Evolutionary conservation across 306 rosid species (phyloP).

Genomic region (Parietaria judaica): DNA sequence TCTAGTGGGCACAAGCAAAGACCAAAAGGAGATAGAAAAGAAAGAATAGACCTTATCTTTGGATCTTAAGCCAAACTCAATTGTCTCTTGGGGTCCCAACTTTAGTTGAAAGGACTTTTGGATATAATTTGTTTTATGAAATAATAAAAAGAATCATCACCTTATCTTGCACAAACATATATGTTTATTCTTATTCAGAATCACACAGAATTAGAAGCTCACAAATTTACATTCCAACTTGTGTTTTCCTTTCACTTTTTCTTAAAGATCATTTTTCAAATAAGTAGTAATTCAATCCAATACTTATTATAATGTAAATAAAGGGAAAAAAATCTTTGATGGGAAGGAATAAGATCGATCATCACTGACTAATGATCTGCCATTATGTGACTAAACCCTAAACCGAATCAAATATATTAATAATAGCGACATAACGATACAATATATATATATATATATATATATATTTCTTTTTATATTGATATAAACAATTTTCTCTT

Average conservation of each 20-base stretch:
- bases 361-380: no score
- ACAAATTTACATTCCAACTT: neutral
- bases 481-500: no score
- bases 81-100: conserved; percentile 1
- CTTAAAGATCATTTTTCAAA: neutral
- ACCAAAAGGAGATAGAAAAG: neutral
- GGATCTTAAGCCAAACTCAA: conserved; percentile 9
- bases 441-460: no score
- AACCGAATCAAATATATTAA: no score
- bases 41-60: conserved; percentile 11
- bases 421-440: no score
- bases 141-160: neutral
- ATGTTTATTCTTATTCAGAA: neutral
- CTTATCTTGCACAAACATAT: neutral
- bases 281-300: no score
- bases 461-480: no score
- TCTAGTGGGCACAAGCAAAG: neutral
- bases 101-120: neutral
- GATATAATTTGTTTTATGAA: neutral
- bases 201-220: neutral
- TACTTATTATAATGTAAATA: no score
- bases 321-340: no score
- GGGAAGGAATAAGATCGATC: no score
- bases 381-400: no score
- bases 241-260: no score